Base-by-base conservation (phyloP, 2,329 filamentous ascomycete species). In the Claviceps cyperi region DNA sequence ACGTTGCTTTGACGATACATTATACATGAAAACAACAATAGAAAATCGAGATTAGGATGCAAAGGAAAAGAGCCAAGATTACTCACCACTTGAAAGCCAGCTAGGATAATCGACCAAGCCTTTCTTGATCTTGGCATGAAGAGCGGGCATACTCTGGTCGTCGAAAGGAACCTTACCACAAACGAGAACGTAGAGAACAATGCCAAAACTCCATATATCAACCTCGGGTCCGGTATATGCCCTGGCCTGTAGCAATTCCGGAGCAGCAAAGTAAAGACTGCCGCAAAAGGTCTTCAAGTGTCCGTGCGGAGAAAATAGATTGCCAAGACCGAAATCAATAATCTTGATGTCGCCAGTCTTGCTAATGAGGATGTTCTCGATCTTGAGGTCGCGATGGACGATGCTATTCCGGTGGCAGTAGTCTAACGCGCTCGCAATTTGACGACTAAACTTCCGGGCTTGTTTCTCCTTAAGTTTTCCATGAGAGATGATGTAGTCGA, bases 311-410 rank as follows among this genome's bases (percentile, higher is more conserved):
- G 88, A 83, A 66, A 96, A 98, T 4, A 97, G 78, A 61, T 98
- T 98, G 71, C 91, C 97, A 50, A 98, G 74, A 32, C 91, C 92
- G 65, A 98, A 98, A 64, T 98, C 92, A 58, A 98, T 98, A 60
- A 98, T 97, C 65, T 97, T 97, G 68, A 98, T 98, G 63, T 98
- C 92, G 40, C 92, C 92, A 2, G 86, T 96, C 73, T 97, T 97
- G 74, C 89, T 96, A 69, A 98, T 98, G 53, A 98, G 78, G 50
- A 98, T 98, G 64, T 98, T 98, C 67, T 97, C 92, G 58, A 98
- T 98, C 74, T 98, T 98, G 57, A 98, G 70, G 64, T 98, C 92
- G 47, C 92, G 83, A 66, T 98, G 92, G 22, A 97, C 92, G 57
- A 98, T 97, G 67, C 89, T 96, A 72, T 98, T 97, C 54, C 90